phyloP scores from a whole-genome alignment of 2,329 filamentous ascomycete genomes.

The Plectosphaerella plurivora region DNA sequence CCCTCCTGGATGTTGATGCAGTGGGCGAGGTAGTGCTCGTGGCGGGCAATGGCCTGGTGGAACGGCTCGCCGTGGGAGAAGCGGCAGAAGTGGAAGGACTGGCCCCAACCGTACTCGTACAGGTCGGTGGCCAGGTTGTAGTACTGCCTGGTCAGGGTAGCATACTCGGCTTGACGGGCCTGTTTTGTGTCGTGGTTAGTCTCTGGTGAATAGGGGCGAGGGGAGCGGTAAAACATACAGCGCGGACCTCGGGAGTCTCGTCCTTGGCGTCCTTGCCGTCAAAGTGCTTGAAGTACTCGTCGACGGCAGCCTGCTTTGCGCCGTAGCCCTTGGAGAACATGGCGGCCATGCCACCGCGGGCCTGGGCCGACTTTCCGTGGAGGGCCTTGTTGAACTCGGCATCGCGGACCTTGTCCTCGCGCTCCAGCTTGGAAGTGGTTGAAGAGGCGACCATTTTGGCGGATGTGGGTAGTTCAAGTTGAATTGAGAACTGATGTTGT shows the following conservation, averaged over 20 bases:
- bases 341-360: conserved; percentile 68
- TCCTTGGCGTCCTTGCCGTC: conserved; percentile 70
- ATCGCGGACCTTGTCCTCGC: conserved; percentile 80
- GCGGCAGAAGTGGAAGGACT: conserved; percentile 93
- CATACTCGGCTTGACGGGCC: conserved; percentile 77
- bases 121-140: conserved; percentile 90
- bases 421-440: conserved; percentile 55
- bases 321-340: conserved; percentile 72
- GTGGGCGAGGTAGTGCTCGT: conserved; percentile 92
- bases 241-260: conserved; percentile 70
- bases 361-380: conserved; percentile 68
- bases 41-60: conserved; percentile 81
- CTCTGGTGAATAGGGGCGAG: background rate
- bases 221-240: conserved; percentile 43
- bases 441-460: conserved; percentile 31
- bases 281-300: conserved; percentile 91
- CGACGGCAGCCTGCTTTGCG: conserved; percentile 71
- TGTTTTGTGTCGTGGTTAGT: conserved; percentile 26
- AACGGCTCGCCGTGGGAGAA: conserved; percentile 83
- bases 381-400: conserved; percentile 85
- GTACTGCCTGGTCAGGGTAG: conserved; percentile 86
- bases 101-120: conserved; percentile 92
- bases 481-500: conserved; percentile 22
- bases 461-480: background rate
- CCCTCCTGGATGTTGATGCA: conserved; percentile 74